These are phyloP conservation scores for Berberis vulgaris DNA, from an alignment of 164 flowering plant genomes.

Conservation along the genomic window DNA sequence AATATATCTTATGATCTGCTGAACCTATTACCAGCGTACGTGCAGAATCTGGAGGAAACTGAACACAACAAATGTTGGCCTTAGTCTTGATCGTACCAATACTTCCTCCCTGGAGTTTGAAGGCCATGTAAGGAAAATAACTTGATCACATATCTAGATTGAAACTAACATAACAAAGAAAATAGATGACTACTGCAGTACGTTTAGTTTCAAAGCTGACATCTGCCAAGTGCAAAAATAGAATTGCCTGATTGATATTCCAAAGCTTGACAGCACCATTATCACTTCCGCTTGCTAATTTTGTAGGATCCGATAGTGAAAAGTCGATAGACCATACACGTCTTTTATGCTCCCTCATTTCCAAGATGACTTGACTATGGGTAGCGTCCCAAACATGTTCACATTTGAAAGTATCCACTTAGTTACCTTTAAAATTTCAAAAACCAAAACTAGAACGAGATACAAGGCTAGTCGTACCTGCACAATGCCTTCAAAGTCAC, in stretches of 20 bases:
- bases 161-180: slow-evolving; percentile 21
- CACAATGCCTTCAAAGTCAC: slow-evolving; percentile 95
- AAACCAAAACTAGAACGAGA: slow-evolving; percentile 2
- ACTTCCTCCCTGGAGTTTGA: slow-evolving; percentile 71
- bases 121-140: slow-evolving; percentile 44
- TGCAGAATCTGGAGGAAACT: slow-evolving; percentile 75
- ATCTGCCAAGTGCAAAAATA: slow-evolving; percentile 83
- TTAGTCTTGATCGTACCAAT: slow-evolving; percentile 76
- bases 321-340: slow-evolving; percentile 98
- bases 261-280: slow-evolving; percentile 95
- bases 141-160: slow-evolving; percentile 31
- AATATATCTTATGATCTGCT: slow-evolving; percentile 87
- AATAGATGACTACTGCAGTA: slow-evolving; percentile 33
- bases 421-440: slow-evolving; percentile 3
- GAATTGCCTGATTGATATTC: slow-evolving; percentile 99
- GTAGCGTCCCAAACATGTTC: slow-evolving; percentile 90
- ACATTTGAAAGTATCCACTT: slow-evolving; percentile 5
- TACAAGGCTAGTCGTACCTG: slow-evolving; percentile 50
- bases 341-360: slow-evolving; percentile 87
- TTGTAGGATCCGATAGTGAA: slow-evolving; percentile 82
- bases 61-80: slow-evolving; percentile 97
- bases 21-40: slow-evolving; percentile 89
- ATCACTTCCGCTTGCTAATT: slow-evolving; percentile 95
- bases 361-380: slow-evolving; percentile 63
- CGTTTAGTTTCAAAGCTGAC: slow-evolving; percentile 90